Conservation (phyloP, 495 filamentous ascomycete genomes). For the Pseudoneurospora amorphoporcata region DNA sequence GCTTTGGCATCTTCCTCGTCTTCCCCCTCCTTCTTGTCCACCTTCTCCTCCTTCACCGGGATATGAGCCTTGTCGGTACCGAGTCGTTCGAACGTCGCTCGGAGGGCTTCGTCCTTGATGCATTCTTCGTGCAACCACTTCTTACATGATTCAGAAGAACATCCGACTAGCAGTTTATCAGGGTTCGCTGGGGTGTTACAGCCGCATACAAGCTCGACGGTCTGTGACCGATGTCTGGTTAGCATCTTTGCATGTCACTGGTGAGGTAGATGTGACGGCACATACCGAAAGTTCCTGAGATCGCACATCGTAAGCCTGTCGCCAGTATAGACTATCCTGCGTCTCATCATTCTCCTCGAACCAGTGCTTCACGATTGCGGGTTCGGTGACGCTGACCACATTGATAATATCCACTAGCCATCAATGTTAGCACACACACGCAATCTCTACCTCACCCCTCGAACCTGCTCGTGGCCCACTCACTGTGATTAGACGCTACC, state of each 20-base stretch:
- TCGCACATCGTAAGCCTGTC: conserved; percentile 50
- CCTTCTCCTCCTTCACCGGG: conserved; percentile 22
- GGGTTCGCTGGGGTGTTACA: conserved; percentile 55
- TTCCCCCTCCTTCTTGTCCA: conserved; percentile 13
- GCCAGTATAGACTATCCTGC: conserved; percentile 50
- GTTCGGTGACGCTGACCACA: conserved; percentile 38
- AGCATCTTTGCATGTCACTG: background rate
- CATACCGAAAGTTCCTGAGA: conserved; percentile 49
- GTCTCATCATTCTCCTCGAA: conserved; percentile 53
- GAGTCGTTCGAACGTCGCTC: conserved; percentile 34
- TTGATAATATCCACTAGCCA: conserved; percentile 42
- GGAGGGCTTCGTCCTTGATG: conserved; percentile 42
- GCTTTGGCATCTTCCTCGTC: conserved; percentile 15
- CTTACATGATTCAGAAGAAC: conserved; percentile 44
- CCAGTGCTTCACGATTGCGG: conserved; percentile 42
- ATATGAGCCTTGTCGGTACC: conserved; percentile 36
- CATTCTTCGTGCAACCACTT: conserved; percentile 58
- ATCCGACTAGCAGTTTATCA: conserved; percentile 48
- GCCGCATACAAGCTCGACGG: conserved; percentile 48
- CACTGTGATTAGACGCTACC: conserved; percentile 65
- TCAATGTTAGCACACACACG: conserved; percentile 15
- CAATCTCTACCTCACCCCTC: conserved; percentile 26
- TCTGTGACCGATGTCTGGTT: conserved; percentile 23
- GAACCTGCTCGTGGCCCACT: conserved; percentile 15
- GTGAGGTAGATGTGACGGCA: background rate